phyloP scores from a whole-genome alignment of 129 eudicot genomes.

The carrot (Daucus carota) region DH1_v3.0 NC_030383.2:5791501-5792000 shows the following conservation, averaged over 20 bases:
- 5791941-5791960: conserved; percentile 15
- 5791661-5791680: conserved; percentile 17
- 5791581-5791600: conserved; percentile 34
- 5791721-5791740: conserved; percentile 60
- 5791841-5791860: conserved; percentile 41
- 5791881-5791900: conserved; percentile 21
- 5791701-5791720: conserved; percentile 68
- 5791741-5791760: no score
- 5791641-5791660: conserved; percentile 19
- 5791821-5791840: conserved; percentile 24
- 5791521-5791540: conserved; percentile 47
- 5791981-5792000: neutral
- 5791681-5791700: conserved; percentile 37
- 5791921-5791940: conserved; percentile 15
- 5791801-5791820: conserved; percentile 24
- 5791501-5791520: neutral
- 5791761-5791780: conserved; percentile 13
- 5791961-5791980: neutral
- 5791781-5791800: conserved; percentile 18
- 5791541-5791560: conserved; percentile 85
- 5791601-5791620: conserved; percentile 25
- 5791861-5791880: conserved; percentile 68
- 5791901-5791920: conserved; percentile 22
- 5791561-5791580: conserved; percentile 57
- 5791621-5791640: conserved; percentile 15